These are phyloP conservation scores for Chaetomium sp. DNA, from an alignment of 2,329 filamentous ascomycete species.

Conservation along the genomic window DNA sequence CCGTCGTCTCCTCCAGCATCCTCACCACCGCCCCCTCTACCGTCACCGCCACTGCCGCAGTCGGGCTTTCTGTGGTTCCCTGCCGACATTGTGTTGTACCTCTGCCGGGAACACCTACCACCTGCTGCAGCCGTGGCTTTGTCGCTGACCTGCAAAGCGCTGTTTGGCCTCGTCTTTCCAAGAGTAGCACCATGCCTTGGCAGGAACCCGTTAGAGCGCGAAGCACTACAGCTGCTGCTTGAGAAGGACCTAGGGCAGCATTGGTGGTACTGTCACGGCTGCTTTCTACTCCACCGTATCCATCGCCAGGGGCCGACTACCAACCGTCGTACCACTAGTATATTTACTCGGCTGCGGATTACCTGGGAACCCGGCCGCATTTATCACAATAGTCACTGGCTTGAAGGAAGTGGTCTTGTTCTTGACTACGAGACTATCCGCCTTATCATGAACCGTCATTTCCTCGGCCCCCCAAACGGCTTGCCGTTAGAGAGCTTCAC, in stretches of 20 bases:
- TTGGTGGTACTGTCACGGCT: slow-evolving; percentile 16
- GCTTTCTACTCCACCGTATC: slow-evolving; percentile 9
- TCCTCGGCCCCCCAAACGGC: slow-evolving; percentile 9
- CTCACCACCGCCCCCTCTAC: background rate
- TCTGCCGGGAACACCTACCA: slow-evolving; percentile 2
- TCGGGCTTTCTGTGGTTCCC: background rate
- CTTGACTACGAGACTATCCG: slow-evolving; percentile 5
- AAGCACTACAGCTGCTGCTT: background rate
- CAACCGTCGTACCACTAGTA: background rate
- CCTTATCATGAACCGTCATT: slow-evolving; percentile 16
- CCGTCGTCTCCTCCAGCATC: background rate
- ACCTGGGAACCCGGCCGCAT: background rate
- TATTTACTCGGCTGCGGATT: background rate
- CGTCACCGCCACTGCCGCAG: background rate
- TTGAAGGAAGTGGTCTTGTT: background rate
- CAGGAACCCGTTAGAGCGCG: background rate
- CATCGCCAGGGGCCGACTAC: background rate
- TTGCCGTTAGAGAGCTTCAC: slow-evolving; percentile 6
- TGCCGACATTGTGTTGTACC: slow-evolving; percentile 7
- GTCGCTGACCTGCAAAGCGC: slow-evolving; percentile 7
- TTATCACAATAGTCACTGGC: background rate
- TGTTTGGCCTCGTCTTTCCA: slow-evolving; percentile 10
- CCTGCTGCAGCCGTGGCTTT: slow-evolving; percentile 2
- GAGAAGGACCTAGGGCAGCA: slow-evolving; percentile 7
- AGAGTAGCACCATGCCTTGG: background rate